Evolutionary conservation across 352 stramenopile genomes (phyloP), one percentile per base, ranked within the genome.

Genomic region (Phytopythium kandeliae): DNA sequence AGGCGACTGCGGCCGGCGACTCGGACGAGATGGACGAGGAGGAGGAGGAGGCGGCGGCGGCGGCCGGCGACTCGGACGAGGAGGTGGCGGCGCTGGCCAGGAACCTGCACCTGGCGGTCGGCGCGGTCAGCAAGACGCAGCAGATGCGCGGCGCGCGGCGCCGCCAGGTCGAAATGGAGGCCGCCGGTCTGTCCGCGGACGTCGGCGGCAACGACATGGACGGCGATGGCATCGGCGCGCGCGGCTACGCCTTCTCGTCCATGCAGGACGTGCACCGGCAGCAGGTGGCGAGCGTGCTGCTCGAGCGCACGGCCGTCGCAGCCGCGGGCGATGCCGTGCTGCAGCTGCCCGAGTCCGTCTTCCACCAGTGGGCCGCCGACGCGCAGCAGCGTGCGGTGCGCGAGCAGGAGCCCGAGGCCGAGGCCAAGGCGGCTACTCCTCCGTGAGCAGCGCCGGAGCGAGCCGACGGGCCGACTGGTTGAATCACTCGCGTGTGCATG

Each of bases 281-380:
- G 54, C 59, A 87, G 48, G 52, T 87, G 30, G 72, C 74, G 26
- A 83, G 72, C 22, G 78, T 83, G n/a, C 79, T 67, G 44, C 69
- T 88, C 19, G 78, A 92, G 54, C 69, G 66, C 26, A 89, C 78
- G 24, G 72, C 79, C 1, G 65, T 89, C 41, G 78, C 81, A 24
- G 77, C 86, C 25, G 87, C 81, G 4, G 81, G 81, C 0, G 78
- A 90, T 37, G 81, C 81, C 1, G 71, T 87, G 48, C 45, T 92
- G 50, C 71, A 87, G 42, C 58, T 92, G 21, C 67, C 81, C 10
- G 71, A 86, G 66, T 86, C 72, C 6, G 65, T 84, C 13, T 88
- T 85, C 43, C 67, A 86, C 28, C 65, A 83, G 58, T 92, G 81
- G 81, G 70, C 49, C 13, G 48, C 56, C 2, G 41, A 67, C 26